Evolutionary conservation across 1,284 basidiomycete species (phyloP), one percentile per base, ranked within the genome.

Genomic region (Cutaneotrichosporon sp.): DNA sequence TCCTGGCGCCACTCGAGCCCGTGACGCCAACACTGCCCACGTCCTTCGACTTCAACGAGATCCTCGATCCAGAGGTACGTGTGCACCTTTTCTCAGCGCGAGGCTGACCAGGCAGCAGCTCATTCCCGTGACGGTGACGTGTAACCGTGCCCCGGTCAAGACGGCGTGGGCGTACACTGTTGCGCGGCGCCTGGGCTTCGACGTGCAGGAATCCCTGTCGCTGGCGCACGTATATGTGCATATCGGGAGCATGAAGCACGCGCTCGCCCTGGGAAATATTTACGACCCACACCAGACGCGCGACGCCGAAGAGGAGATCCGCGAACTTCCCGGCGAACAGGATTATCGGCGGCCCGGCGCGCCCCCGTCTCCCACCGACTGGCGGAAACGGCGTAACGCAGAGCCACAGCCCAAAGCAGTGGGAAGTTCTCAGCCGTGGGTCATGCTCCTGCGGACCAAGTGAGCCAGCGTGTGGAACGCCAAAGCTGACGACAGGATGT

Each of bases 121-220:
- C 35, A 77, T 77, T 68, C 39, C 87, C 84, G 63, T 81, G 73
- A 59, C 59, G 10, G 80, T 83, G 22, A 79, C 90, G 9, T 81
- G 90, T 48, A 97, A 97, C 73, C 84, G 93, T 18, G 92, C 93
- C 1, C 93, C 94, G 1, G 80, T 97, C 50, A 89, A 97, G 88
- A 90, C 86, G 45, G 89, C 87, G 1, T 97, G 93, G 93, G 83
- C 89, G 0, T 87, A 82, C 51, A 76, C 90, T 35, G 86, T 97
- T 15, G 86, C 89, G 8, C 88, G 93, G 64, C 79, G 84, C 23
- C 78, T 94, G 54, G 89, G 89, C 2, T 97, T 97, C 69, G 80
- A 83, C 49, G 79, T 85, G 47, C 83, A 88, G 61, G 94, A 97
- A 74, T 88, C 94, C 1, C 78, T 97, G 35, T 67, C 65, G 0